A percentile compares a stretch with the other conserved stretches of the same genome.
These are phyloP conservation scores for Amauroascus niger DNA, from an alignment of 2,329 filamentous ascomycete species.

Conservation along the genomic window DNA sequence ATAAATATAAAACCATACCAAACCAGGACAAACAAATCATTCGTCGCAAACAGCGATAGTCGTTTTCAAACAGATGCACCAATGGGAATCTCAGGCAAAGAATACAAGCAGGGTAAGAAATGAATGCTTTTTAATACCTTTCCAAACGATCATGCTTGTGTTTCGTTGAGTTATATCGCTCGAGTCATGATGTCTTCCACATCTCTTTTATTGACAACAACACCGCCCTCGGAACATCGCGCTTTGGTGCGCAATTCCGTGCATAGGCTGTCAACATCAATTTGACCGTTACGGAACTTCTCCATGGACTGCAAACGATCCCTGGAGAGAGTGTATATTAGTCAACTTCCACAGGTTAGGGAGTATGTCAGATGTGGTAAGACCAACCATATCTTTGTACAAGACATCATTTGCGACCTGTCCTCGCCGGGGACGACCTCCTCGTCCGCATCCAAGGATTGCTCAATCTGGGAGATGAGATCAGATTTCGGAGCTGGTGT, in stretches of 20 bases:
- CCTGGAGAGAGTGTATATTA: constrained; percentile 44
- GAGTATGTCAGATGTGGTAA: background rate
- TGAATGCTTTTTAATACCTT: background rate
- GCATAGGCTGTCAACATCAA: constrained; percentile 88
- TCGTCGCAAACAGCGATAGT: background rate
- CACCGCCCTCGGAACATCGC: constrained; percentile 79
- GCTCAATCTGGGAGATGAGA: constrained; percentile 68
- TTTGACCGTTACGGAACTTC: constrained; percentile 79
- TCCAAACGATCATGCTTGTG: background rate
- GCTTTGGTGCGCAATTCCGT: constrained; percentile 90
- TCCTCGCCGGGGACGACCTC: constrained; percentile 57
- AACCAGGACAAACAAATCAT: background rate
- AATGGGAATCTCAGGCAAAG: constrained; percentile 1
- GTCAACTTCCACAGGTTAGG: background rate
- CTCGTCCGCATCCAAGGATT: constrained; percentile 54
- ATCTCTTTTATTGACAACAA: constrained; percentile 79
- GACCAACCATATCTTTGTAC: constrained; percentile 85
- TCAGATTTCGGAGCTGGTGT: constrained; percentile 49
- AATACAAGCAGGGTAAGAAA: background rate
- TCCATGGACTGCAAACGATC: constrained; percentile 80
- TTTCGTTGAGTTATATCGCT: constrained; percentile 16
- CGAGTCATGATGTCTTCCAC: constrained; percentile 65
- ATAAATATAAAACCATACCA: too few species aligned
- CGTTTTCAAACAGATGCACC: background rate
- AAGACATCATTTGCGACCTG: constrained; percentile 60